phyloP scores from a whole-genome alignment of 2,329 filamentous ascomycete species.

The Alternaria novae-zelandiae region DNA sequence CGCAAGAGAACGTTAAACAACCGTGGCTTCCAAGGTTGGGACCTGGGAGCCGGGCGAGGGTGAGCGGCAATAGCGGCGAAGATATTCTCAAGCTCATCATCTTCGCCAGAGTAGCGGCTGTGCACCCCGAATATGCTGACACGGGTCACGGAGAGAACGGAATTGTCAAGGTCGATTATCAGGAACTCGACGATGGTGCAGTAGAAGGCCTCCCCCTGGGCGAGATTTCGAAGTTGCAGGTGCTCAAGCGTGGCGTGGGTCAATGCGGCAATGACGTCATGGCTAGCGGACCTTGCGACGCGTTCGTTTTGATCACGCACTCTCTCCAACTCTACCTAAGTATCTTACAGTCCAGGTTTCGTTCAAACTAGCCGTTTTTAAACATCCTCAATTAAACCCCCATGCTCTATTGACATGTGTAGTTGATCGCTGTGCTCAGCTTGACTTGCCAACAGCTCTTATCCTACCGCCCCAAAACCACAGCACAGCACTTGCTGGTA shows the following conservation, averaged over 20 bases:
- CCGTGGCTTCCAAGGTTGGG: neutral
- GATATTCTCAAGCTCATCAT: neutral
- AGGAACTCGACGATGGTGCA: too few species aligned
- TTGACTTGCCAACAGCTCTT: neutral
- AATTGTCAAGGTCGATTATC: neutral
- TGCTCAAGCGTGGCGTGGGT: too few species aligned
- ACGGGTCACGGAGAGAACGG: neutral
- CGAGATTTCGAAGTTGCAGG: too few species aligned
- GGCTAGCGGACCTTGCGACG: neutral
- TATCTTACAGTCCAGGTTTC: neutral
- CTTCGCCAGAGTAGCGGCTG: neutral
- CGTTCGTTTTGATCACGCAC: neutral
- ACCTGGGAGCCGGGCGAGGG: neutral
- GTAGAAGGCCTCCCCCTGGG: too few species aligned
- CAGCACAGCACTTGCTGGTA: neutral
- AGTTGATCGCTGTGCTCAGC: neutral
- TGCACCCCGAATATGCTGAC: neutral
- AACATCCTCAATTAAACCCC: neutral
- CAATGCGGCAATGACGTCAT: neutral
- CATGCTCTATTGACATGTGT: neutral
- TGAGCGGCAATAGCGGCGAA: neutral
- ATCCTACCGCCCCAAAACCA: neutral
- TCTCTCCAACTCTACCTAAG: neutral
- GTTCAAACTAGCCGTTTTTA: neutral
- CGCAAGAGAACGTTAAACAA: neutral